A percentile compares a stretch with the other conserved stretches of the same genome.
These are phyloP conservation scores for Gossypium arboreum DNA, from an alignment of 345 rosid species.

Conservation along the genomic window DNA sequence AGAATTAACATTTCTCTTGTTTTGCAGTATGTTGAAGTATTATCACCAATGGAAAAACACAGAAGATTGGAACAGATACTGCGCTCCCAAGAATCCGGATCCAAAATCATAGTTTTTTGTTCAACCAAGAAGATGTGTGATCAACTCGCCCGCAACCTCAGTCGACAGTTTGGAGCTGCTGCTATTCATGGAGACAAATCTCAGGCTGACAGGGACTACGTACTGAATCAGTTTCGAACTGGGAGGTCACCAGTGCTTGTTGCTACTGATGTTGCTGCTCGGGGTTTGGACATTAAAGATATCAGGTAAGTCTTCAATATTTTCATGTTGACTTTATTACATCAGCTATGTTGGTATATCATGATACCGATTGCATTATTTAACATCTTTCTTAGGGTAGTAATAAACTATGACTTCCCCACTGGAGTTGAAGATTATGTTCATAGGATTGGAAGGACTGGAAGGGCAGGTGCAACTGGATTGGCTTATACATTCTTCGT, in stretches of 20 bases:
- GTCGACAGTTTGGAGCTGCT: slow-evolving; percentile 65
- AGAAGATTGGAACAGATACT: slow-evolving; percentile 87
- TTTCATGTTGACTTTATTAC: background rate
- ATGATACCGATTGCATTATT: background rate
- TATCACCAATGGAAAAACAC: slow-evolving; percentile 84
- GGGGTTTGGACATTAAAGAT: slow-evolving; percentile 83
- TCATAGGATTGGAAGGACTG: slow-evolving; percentile 97
- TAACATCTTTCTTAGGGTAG: slow-evolving; percentile 54
- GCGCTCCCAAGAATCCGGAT: slow-evolving; percentile 84
- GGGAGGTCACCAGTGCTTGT: slow-evolving; percentile 79
- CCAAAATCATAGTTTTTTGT: slow-evolving; percentile 68
- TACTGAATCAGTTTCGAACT: slow-evolving; percentile 57
- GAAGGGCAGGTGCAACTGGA: slow-evolving; percentile 98
- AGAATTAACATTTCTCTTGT: slow-evolving; percentile 2
- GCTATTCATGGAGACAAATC: slow-evolving; percentile 89
- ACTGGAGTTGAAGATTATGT: slow-evolving; percentile 98
- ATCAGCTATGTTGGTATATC: background rate
- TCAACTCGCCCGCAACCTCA: slow-evolving; percentile 65
- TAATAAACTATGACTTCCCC: slow-evolving; percentile 91
- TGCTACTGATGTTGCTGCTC: slow-evolving; percentile 88
- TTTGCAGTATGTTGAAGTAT: slow-evolving; percentile 67
- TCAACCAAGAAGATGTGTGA: slow-evolving; percentile 86
- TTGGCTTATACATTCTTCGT: slow-evolving; percentile 76
- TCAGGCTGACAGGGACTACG: slow-evolving; percentile 68
- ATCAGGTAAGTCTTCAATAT: slow-evolving; percentile 53